Conservation (phyloP, 352 stramenopile species). For the Pythium chondricola region DNA sequence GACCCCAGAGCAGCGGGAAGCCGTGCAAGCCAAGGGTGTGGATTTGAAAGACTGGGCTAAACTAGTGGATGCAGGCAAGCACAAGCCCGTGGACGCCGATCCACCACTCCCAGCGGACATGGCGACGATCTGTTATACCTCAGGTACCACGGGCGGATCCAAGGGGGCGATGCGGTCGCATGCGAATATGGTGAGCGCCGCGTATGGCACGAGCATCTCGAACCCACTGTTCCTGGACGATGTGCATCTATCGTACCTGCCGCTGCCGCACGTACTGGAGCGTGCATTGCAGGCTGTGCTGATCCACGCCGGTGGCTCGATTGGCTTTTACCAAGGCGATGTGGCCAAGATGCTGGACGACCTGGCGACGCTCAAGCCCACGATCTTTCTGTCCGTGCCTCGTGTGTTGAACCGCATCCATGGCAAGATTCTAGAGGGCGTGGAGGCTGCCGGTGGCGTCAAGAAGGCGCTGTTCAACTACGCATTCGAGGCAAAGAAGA, state of each 20-base stretch:
- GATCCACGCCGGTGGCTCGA: conserved; percentile 72
- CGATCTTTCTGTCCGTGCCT: conserved; percentile 87
- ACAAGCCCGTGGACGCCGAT: conserved; percentile 36
- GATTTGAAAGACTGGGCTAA: conserved; percentile 37
- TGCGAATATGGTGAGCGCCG: conserved; percentile 33
- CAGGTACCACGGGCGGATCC: conserved; percentile 62
- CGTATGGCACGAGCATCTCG: conserved; percentile 2
- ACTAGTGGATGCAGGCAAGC: conserved; percentile 30
- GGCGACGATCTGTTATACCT: conserved; percentile 90
- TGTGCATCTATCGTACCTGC: conserved; percentile 92
- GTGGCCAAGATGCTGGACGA: conserved; percentile 86
- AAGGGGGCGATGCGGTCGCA: conserved; percentile 70
- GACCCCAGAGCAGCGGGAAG: conserved; percentile 22
- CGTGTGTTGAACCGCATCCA: conserved; percentile 93
- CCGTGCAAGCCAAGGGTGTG: conserved; percentile 29
- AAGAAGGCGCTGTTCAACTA: conserved; percentile 33
- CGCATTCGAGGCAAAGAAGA: conserved; percentile 40
- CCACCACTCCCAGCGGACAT: conserved; percentile 65
- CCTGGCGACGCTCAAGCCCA: conserved; percentile 78
- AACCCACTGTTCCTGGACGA: conserved; percentile 25
- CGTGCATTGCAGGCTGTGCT: conserved; percentile 83
- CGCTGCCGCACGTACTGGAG: conserved; percentile 95
- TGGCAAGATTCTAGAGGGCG: conserved; percentile 77
- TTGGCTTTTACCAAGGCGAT: conserved; percentile 73
- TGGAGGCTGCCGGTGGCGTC: conserved; percentile 20